Conservation (phyloP, 169 alveolate genomes). For the Plasmodium sp. region DNA sequence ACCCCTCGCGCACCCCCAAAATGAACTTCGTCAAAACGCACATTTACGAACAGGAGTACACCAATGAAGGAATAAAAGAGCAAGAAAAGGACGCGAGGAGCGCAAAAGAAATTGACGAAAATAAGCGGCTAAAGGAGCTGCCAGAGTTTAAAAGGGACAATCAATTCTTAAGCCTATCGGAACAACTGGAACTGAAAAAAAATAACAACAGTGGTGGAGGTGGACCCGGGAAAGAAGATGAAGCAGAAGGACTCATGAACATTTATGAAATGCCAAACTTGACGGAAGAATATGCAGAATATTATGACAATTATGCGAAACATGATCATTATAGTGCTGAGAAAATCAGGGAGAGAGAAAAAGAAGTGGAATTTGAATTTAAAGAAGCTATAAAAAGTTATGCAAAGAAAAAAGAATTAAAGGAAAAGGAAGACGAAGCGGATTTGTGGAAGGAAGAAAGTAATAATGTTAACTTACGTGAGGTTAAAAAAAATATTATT, state of each 20-base stretch:
- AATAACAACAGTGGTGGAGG: neutral
- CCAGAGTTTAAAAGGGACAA: slow-evolving; percentile 73
- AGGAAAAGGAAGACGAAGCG: neutral
- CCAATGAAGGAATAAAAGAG: slow-evolving; percentile 67
- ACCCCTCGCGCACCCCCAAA: neutral
- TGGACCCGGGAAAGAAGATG: neutral
- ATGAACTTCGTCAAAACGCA: slow-evolving; percentile 75
- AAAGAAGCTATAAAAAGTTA: slow-evolving; percentile 50
- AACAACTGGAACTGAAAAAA: slow-evolving; percentile 46
- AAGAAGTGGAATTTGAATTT: slow-evolving; percentile 33
- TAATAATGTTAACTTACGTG: slow-evolving; percentile 1
- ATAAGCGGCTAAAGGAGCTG: slow-evolving; percentile 28
- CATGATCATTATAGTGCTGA: slow-evolving; percentile 36
- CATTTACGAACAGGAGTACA: slow-evolving; percentile 60
- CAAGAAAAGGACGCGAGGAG: slow-evolving; percentile 69
- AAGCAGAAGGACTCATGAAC: neutral
- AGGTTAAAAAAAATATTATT: slow-evolving; percentile 28
- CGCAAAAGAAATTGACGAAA: slow-evolving; percentile 44
- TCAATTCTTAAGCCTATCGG: slow-evolving; percentile 57
- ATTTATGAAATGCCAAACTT: slow-evolving; percentile 2
- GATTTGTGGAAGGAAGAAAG: slow-evolving; percentile 10
- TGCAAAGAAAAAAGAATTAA: slow-evolving; percentile 37
- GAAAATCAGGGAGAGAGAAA: slow-evolving; percentile 36
- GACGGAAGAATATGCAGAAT: slow-evolving; percentile 27
- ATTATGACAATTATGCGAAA: slow-evolving; percentile 26